Base-by-base conservation (phyloP, 495 filamentous ascomycete species). In the Aspergillus cavernicola region DNA sequence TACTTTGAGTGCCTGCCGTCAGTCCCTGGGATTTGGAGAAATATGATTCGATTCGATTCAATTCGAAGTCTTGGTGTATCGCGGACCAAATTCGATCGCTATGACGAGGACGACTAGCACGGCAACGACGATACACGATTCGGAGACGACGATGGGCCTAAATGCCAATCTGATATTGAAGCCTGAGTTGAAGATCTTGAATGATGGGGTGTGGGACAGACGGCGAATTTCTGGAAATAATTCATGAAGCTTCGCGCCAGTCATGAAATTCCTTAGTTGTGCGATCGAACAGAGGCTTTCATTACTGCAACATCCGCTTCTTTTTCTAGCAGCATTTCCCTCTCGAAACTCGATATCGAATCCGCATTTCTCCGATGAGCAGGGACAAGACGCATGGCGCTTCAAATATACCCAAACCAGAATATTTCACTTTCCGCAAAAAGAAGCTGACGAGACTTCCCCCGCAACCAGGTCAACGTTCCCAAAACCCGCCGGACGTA, bases 401-500 rank as follows among this genome's bases (percentile, higher is more conserved):
- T 29, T 6, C 15, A 53, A 35, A 22, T 39, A 28, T 38, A 26
- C 44, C 19, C 32, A 15, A 28, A n/a, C 24, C 22, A 35, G 42
- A 49, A 59, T 53, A 36, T n/a, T 16, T 16, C 4, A 61, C n/a
- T 32, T 45, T 12, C 15, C 16, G 28, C 15, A 47, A 28, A 29
- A 19, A 60, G 46, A 64, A 43, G 58, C 63, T 69, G 66, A 70
- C 57, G 16, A 39, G 49, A 46, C 54, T 32, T 53, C 53, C 53
- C 58, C 53, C 49, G 53, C 62, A n/a, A 59, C 50, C 62, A 92
- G 87, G 87, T 90, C 73, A 91, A 89, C 84, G 80, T 92, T 68
- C 89, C 90, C 56, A 93, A 95, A 77, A 92, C 90, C 68, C 84
- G 89, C 65, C 84, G 86, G 74, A 92, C 88, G 69, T 92, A 88